phyloP scores from a whole-genome alignment of 2,329 filamentous ascomycete species.

The Claviceps pusilla region DNA sequence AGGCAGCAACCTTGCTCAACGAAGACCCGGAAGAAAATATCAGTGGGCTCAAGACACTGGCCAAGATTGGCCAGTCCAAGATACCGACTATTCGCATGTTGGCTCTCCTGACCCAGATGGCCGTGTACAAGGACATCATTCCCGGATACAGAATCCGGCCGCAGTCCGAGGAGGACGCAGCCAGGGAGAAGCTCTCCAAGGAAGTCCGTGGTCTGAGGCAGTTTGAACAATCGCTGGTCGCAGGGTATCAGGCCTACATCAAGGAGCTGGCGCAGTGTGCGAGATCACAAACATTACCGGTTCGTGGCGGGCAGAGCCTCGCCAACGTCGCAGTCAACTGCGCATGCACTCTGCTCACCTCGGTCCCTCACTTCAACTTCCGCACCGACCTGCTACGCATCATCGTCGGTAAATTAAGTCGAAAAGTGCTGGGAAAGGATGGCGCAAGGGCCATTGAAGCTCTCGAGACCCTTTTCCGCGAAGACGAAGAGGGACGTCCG shows the following conservation, averaged over 20 bases:
- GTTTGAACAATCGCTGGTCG: slow-evolving; percentile 78
- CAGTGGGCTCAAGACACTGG: slow-evolving; percentile 61
- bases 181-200: slow-evolving; percentile 72
- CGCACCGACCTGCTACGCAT: slow-evolving; percentile 77
- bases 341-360: slow-evolving; percentile 62
- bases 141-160: slow-evolving; percentile 91
- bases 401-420: slow-evolving; percentile 67
- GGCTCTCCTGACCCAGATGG: slow-evolving; percentile 69
- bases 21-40: slow-evolving; percentile 88
- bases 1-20: slow-evolving; percentile 65
- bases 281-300: slow-evolving; percentile 33
- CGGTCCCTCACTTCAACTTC: slow-evolving; percentile 96
- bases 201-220: slow-evolving; percentile 69
- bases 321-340: slow-evolving; percentile 71
- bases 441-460: slow-evolving; percentile 65
- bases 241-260: slow-evolving; percentile 74
- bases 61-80: slow-evolving; percentile 54
- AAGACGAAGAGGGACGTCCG: slow-evolving; percentile 80
- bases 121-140: slow-evolving; percentile 90
- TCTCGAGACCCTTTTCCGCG: slow-evolving; percentile 64
- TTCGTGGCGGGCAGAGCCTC: slow-evolving; percentile 33
- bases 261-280: slow-evolving; percentile 57
- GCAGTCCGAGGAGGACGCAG: slow-evolving; percentile 57
- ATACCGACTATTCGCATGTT: slow-evolving; percentile 71
- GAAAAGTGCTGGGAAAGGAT: slow-evolving; percentile 54